Evolutionary conservation across 2,329 filamentous ascomycete species (phyloP), one percentile per base, ranked within the genome.

Genomic region (Cadophora malorum): DNA sequence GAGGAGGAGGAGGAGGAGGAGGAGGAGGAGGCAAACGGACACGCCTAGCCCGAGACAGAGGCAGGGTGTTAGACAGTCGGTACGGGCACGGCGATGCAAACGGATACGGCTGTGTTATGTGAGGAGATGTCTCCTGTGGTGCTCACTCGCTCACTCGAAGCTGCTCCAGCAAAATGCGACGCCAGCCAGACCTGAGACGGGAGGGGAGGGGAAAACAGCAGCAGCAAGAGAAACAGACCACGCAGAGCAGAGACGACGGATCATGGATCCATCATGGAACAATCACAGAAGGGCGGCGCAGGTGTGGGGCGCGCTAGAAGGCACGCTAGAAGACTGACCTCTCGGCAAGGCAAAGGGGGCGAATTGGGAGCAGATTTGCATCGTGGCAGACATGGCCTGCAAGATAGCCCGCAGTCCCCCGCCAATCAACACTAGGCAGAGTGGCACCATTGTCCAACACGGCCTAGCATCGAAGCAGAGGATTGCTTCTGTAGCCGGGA

Each of bases 401-500:
- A 16, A 60, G 25, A 60, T 45, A 19, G 10, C 35, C 38, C 38
- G 14, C 14, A 49, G 12, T 28, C 14, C 1, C 58, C 21, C 38
- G 10, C 58, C 58, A 61, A 47, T 61, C 35, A 61, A 5, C 6
- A 8, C 3, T 21, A 3, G 9, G 3, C 7, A 9, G 14, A 21
- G 47, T 47, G 38, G 25, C 35, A 25, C 33, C 35, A 41, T 25
- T 16, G 5, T n/a, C 33, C 10, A 59, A 12, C 21, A 3, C 33
- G 60, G 64, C n/a, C 63, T 71, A 71, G 69, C 60, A 70, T 31
- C 63, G 67, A 70, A 70, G 69, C 38, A 69, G 52, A 33, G 55
- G 60, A 68, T 45, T 55, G 41, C 66, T 67, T 65, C 65, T 63
- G 45, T 53, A 47, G 28, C 67, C 12, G 61, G 65, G 59, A 63